Percentiles rank a stretch among this genome's conserved stretches.
These are phyloP conservation scores for Apophysomyces variabilis DNA, from an alignment of 371 early-diverging fungal genomes.

Conservation along the genomic window DNA sequence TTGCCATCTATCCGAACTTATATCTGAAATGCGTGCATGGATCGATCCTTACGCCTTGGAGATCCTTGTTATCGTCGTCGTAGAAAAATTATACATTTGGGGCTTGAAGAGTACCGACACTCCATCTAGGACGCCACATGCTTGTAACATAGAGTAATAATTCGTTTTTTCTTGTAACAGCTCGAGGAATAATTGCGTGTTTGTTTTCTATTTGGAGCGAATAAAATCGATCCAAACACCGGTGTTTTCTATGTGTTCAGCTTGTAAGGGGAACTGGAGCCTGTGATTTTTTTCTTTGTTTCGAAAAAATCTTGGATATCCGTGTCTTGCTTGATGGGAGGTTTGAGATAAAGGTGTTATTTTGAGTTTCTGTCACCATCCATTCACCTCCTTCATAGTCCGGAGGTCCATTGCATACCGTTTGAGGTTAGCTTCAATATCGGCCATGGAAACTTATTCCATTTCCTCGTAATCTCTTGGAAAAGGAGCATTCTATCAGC, in stretches of 20 bases:
- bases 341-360: not conserved
- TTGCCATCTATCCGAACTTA: not conserved
- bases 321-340: not conserved
- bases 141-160: too few species aligned
- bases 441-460: not conserved
- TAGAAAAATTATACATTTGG: too few species aligned
- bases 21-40: not conserved
- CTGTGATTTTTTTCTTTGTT: too few species aligned
- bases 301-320: too few species aligned
- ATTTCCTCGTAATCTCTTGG: not conserved
- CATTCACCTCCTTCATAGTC: constrained; percentile 14
- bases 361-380: constrained; percentile 1
- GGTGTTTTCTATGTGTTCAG: too few species aligned
- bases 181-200: too few species aligned
- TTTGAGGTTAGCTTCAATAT: constrained; percentile 6
- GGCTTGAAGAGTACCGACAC: too few species aligned
- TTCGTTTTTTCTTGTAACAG: too few species aligned
- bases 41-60: not conserved
- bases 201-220: too few species aligned
- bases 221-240: too few species aligned
- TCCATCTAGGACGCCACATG: too few species aligned
- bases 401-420: constrained; percentile 1
- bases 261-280: too few species aligned
- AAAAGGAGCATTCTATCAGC: not conserved
- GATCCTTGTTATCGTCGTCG: not conserved